Base-by-base conservation (phyloP, 768 basidiomycete genomes). In the Mycena albidolilacea region DNA sequence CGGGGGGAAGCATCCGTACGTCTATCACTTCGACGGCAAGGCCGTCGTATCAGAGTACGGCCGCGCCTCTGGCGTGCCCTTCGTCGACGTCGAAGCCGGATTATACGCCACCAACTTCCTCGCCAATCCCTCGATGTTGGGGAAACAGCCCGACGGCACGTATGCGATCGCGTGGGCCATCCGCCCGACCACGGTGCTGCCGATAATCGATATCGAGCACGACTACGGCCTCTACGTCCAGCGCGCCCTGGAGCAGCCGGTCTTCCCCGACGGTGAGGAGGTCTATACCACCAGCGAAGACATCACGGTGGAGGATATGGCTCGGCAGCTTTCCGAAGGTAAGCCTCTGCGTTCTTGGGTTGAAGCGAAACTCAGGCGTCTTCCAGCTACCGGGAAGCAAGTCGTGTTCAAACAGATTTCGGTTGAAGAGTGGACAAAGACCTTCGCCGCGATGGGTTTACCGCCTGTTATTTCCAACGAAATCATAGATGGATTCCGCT, bases 151-250 rank as follows among this genome's bases (percentile, higher is more conserved):
- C 14, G 63, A 71, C 48, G 70, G 64, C 44, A 30, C 70, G 30
- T 58, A n/a, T 21, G 39, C 23, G 14, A 50, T 71, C 1, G 44
- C 35, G 1, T 65, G 44, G 70, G 14, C 46, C 17, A 7, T 61
- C 12, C 23, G 21, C 23, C 70, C 70, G 7, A 43, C 55, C 0
- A 61, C 58, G n/a, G 39, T 66, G 7, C 21, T 73, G 8, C 72
- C 72, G 10, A 19, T 73, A 1, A 73, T 73, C 63, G 72, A 73
- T 19, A 30, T 46, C 1, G 67, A 9, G 17, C 39, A 48, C n/a
- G 71, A 73, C n/a, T 73, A 73, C n/a, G 71, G 71, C 1, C 41
- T 69, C 14, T 73, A 10, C 41, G 71, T 73, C 3, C 67, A 67
- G 17, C 60, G 14, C 8, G 71, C 64, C 4, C 21, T 73, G 8